A percentile compares a stretch with the other conserved stretches of the same genome.
Evolutionary conservation across 1,284 basidiomycete genomes (phyloP).

Genomic region (Ustilago hordei): DNA sequence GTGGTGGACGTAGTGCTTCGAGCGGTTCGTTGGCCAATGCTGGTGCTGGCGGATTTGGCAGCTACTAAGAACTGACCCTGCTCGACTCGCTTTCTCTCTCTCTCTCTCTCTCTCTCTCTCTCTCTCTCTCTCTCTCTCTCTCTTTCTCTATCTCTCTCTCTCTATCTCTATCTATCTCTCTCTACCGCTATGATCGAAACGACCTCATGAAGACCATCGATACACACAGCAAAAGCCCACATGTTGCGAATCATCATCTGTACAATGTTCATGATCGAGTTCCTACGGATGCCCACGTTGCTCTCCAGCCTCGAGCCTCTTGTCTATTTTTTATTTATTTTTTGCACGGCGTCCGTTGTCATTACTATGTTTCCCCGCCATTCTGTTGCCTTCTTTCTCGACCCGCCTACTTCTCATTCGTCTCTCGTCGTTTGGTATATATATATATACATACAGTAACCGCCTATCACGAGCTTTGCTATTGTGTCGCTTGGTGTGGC

Average conservation of each 20-base stretch:
- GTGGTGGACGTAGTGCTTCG: conserved; percentile 8
- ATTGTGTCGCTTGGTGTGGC: neutral
- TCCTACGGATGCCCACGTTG: neutral
- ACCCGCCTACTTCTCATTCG: neutral
- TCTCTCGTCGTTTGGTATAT: neutral
- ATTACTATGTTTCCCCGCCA: neutral
- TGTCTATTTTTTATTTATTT: neutral
- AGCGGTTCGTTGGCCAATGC: neutral
- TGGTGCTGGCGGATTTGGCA: conserved; percentile 21
- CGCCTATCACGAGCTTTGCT: neutral
- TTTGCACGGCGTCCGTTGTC: neutral
- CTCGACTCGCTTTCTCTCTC: neutral
- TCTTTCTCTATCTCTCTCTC: neutral
- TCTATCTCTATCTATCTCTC: neutral
- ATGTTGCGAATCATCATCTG: conserved; percentile 10
- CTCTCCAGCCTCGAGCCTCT: neutral
- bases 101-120: neutral
- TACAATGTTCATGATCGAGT: conserved; percentile 14
- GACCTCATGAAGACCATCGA: neutral
- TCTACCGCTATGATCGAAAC: neutral
- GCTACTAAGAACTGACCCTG: conserved; percentile 7
- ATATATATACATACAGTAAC: conserved; percentile 5
- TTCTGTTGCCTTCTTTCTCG: neutral
- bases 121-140: neutral
- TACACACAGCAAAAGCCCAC: neutral